Base-by-base conservation (phyloP, 1,139 yeast species). In the Suhomyces maxii region DNA sequence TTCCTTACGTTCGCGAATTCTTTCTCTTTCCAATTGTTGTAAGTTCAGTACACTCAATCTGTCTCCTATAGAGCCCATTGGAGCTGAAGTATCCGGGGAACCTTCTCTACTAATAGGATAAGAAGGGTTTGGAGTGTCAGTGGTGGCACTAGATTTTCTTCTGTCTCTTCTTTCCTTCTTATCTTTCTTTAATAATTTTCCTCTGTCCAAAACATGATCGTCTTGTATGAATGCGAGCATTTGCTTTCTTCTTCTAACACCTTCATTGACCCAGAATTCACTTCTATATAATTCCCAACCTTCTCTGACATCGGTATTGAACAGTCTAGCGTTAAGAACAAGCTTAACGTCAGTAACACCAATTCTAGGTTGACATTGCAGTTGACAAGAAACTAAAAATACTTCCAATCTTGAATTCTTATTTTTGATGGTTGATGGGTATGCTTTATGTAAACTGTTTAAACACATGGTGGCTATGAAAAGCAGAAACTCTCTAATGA, bases 231-330 rank as follows among this genome's bases (percentile, higher is more conserved):
- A 72, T 33, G 69, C 67, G 53, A 75, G 56, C 57, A 77, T 63
- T 36, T 67, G 64, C 42, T 72, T 71, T 37, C 89, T 71, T 55
- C 91, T 71, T 55, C 95, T 77, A 7, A 84, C 82, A 1, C 90
- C 86, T 63, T 90, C 97, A 56, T 86, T 77, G 31, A 83, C 82
- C 97, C 98, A 93, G 61, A 90, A 93, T 62, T 91, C 97, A 57
- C 89, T 89, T 48, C 99, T 71, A 59, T 91, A 93, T 40, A 89
- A 67, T 59, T 93, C 99, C 99, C 99, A 93, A 10, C 91, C 95
- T 62, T 91, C 97, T 54, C 97, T 76, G 4, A 88, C 82, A 47
- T 88, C 95, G 0, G 93, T 83, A 50, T 82, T 82, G 64, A 91
- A 93, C 1, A 84, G 84, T 45, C 97, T 73, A 1, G 97, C 87